Evolutionary conservation across 148 eudicot species (phyloP).

Genomic region (Drosera capensis): DNA sequence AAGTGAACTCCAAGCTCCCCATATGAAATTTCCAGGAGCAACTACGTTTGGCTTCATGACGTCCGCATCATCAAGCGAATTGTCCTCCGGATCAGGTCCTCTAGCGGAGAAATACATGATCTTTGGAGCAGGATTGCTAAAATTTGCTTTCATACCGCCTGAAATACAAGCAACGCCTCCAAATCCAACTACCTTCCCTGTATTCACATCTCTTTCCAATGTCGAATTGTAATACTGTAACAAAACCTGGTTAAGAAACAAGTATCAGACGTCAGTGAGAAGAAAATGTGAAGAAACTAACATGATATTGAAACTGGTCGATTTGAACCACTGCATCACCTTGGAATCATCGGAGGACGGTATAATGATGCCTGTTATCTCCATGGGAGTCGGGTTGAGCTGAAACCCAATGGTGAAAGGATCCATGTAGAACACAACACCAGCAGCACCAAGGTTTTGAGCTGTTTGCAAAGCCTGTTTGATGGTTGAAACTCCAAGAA

Average conservation of each 20-base stretch:
- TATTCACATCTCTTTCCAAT: conserved; percentile 32
- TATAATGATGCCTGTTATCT: conserved; percentile 73
- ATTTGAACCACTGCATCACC: no score
- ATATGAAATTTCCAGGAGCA: conserved; percentile 92
- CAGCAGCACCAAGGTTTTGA: conserved; percentile 84
- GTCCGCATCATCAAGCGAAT: conserved; percentile 63
- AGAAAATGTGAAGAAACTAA: no score
- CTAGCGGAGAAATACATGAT: conserved; percentile 95
- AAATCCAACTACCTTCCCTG: conserved; percentile 55
- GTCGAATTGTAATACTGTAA: conserved; percentile 83
- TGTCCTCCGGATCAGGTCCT: conserved; percentile 99
- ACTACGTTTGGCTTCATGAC: conserved; percentile 82
- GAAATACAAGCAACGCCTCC: conserved; percentile 71
- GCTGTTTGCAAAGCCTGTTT: conserved; percentile 83
- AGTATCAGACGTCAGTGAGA: no score
- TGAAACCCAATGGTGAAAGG: conserved; percentile 97
- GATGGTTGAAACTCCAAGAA: conserved; percentile 81
- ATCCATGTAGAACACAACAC: conserved; percentile 88
- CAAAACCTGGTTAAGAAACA: conserved; percentile 45
- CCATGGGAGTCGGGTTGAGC: conserved; percentile 92
- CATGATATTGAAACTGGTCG: no score
- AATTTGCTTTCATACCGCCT: conserved; percentile 72
- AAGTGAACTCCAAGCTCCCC: conserved; percentile 98
- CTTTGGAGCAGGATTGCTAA: conserved; percentile 63
- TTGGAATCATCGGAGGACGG: conserved; percentile 87